Base-by-base conservation (phyloP, 106 monocot species). In the Hemerocallis citrina region DNA sequence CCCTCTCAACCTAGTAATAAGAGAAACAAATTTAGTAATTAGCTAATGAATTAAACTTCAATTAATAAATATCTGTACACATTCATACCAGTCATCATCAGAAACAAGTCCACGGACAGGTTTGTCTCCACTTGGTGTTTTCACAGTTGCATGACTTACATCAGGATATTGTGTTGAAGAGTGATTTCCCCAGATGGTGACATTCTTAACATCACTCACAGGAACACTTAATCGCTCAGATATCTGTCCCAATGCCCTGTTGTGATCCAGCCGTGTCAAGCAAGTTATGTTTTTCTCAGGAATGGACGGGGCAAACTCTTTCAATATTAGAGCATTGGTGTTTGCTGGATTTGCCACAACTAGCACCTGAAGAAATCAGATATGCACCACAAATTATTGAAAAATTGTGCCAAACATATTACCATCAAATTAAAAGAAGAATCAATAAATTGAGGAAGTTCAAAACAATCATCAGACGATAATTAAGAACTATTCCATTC, bases 131-230 rank as follows among this genome's bases (percentile, higher is more conserved):
- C 21, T 42, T 45, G 59, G 21, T 8, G 79, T 75, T 20, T 2
- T 62, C 24, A 82, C 68, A 40, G 57, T 75, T 15, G 86, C 78
- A 63, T 87, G 75, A 63, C 72, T 82, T 52, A 74, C 78, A 63
- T 87, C 86, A 37, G 86, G 86, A 47, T 79, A 87, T 45, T 82
- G 82, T 20, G 86, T 87, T 16, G 81, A 82, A 34, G 86, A 87
- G 62, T 87, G 86, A 56, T 82, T 87, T 30, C 86, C 86, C 86
- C 86, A 87, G 7, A 87, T 75, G 13, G 82, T 87, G 23, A 72
- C 82, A 66, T 87, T 87, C 72, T 73, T 87, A 21, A 87, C 82
- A 63, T 87, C 67, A 57, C 68, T 61, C 24, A 72, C 70, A 15
- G 75, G 75, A 14, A 82, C 42, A 39, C 66, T 65, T 39, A 87